Base-by-base conservation (phyloP, 768 basidiomycete species). In the Termitomyces sp. region DNA sequence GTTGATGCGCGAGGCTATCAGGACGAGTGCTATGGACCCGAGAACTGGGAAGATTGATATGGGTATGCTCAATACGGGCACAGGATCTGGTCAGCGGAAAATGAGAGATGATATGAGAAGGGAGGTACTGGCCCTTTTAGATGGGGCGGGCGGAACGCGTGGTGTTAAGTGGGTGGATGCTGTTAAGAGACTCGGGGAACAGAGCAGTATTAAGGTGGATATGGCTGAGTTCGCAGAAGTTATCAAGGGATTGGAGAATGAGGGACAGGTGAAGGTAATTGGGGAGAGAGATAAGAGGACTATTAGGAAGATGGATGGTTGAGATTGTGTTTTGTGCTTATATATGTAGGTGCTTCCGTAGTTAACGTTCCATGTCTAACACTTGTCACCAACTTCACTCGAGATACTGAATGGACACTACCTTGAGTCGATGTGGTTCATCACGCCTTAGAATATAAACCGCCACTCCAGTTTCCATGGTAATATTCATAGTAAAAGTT, bases 21-120 rank as follows among this genome's bases (percentile, higher is more conserved):
- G 92, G 63, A 93, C 95, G 58, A 87, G 86, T 58, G 93, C 93
- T 40, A 95, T 96, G 78, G 95, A 98, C 70, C 96, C 96, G 10
- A 79, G 90, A 22, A 98, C 95, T 12, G 96, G 96, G 51, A 93
- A 95, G 79, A 96, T 98, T 66, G 95, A 98, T 69, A 90, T 98
- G 83, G 91, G 94, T 52, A 69, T 99, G 66, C 79, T 99, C 62
- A 95, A 93, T 67, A 95, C 93, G 2, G 97, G 97, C 2, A 92
- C 93, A 3, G 93, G 91, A 2, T 77, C 83, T 50, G 89, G 93
- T 24, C 90, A 95, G 72, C 77, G 93, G 61, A 87, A 85, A 68
- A 65, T 96, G 70, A 80, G 85, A 44, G 91, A 89, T n/a, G 95
- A 97, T 69, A 86, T 98, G 80, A 83, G 88, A 62, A 84, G 80